phyloP scores from a whole-genome alignment of 1,139 yeast species.

The Pichia sp. region DNA sequence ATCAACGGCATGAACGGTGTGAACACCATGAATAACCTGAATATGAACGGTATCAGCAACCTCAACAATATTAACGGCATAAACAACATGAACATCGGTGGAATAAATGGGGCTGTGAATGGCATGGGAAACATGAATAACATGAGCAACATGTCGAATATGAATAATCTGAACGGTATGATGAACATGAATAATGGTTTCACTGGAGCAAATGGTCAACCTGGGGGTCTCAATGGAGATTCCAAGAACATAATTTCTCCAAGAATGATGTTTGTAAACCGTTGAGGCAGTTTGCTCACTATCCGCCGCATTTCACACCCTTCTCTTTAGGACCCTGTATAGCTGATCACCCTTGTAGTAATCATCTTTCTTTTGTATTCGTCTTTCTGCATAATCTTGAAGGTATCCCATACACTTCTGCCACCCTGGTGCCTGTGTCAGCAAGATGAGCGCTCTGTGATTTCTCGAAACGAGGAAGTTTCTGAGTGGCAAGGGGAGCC shows the following conservation, averaged over 20 bases:
- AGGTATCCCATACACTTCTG: background rate
- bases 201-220: slow-evolving; percentile 5
- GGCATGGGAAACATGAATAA: slow-evolving; percentile 1
- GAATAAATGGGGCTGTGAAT: slow-evolving; percentile 5
- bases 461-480: background rate
- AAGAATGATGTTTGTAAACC: slow-evolving; percentile 15
- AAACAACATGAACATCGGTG: slow-evolving; percentile 8
- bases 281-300: background rate
- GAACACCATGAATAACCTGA: slow-evolving; percentile 4
- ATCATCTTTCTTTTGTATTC: background rate
- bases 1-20: slow-evolving; percentile 6
- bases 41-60: background rate
- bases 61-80: slow-evolving; percentile 4
- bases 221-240: slow-evolving; percentile 10
- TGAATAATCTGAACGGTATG: slow-evolving; percentile 10
- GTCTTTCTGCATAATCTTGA: background rate
- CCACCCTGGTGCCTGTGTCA: background rate
- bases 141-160: slow-evolving; percentile 6
- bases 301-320: background rate
- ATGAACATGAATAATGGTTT: background rate
- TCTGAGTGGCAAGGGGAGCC: background rate
- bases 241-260: slow-evolving; percentile 7
- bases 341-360: background rate
- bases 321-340: background rate
- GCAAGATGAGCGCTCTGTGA: background rate